Conservation (phyloP, 1,139 yeast genomes). For the Yamadazyma diddensiae region DNA sequence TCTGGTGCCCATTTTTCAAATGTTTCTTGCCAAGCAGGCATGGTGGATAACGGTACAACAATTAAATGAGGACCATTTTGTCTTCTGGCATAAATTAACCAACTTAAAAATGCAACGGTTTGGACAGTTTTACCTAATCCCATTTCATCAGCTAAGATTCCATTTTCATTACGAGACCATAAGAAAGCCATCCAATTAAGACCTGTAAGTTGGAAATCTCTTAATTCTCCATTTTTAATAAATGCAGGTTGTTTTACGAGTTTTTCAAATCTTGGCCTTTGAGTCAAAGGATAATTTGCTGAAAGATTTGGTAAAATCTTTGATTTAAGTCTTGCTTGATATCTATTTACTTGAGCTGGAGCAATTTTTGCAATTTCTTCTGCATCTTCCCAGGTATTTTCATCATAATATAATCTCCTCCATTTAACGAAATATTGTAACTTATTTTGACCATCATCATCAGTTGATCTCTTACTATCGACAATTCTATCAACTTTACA, state of each 20-base stretch:
- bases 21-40: slow-evolving; percentile 99
- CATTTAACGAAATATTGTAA: slow-evolving; percentile 88
- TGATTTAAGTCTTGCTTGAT: slow-evolving; percentile 76
- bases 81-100: slow-evolving; percentile 91
- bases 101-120: slow-evolving; percentile 89
- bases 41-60: slow-evolving; percentile 93
- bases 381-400: slow-evolving; percentile 97
- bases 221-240: slow-evolving; percentile 85
- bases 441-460: slow-evolving; percentile 61
- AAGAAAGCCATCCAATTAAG: slow-evolving; percentile 99
- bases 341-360: slow-evolving; percentile 80
- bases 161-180: slow-evolving; percentile 97
- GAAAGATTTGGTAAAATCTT: slow-evolving; percentile 82
- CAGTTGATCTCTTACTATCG: slow-evolving; percentile 73
- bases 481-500: slow-evolving; percentile 88
- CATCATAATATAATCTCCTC: slow-evolving; percentile 91
- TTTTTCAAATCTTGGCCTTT: slow-evolving; percentile 88
- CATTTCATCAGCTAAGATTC: slow-evolving; percentile 98
- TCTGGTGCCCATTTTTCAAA: slow-evolving; percentile 98
- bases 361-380: slow-evolving; percentile 79
- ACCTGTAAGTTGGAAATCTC: slow-evolving; percentile 98
- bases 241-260: slow-evolving; percentile 82
- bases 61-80: slow-evolving; percentile 96
- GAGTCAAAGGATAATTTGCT: slow-evolving; percentile 65
- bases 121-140: slow-evolving; percentile 98